These are phyloP conservation scores for Helichrysum umbraculigerum DNA, from an alignment of 129 eudicot genomes.

Conservation along the genomic window DNA sequence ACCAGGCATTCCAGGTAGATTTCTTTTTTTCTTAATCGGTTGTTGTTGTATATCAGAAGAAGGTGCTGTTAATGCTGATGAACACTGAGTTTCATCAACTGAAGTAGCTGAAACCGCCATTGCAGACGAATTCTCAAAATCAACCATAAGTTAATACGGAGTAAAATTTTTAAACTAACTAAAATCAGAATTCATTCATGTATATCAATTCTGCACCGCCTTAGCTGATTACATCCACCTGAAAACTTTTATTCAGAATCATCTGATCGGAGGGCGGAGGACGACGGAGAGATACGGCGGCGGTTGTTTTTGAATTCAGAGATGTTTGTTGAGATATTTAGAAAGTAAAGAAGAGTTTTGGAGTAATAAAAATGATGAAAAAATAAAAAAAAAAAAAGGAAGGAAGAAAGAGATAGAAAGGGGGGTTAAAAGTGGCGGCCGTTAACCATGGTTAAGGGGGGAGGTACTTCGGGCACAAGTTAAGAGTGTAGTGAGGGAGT, in stretches of 20 bases:
- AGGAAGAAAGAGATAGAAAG: background rate
- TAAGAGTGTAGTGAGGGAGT: conserved; percentile 22
- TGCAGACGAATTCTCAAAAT: conserved; percentile 42
- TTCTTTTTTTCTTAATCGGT: conserved; percentile 56
- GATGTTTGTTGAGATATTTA: background rate
- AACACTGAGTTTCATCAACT: conserved; percentile 36
- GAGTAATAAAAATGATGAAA: background rate
- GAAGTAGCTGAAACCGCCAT: conserved; percentile 43
- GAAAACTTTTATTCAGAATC: background rate
- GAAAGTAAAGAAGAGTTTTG: background rate
- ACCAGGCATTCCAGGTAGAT: conserved; percentile 88
- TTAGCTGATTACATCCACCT: conserved; percentile 3
- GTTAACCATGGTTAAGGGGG: conserved; percentile 39
- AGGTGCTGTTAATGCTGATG: conserved; percentile 29
- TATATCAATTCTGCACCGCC: conserved; percentile 21
- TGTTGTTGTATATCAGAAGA: conserved; percentile 23
- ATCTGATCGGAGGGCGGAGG: conserved; percentile 4
- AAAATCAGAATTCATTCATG: conserved; percentile 18
- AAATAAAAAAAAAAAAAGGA: background rate
- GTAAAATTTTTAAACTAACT: background rate
- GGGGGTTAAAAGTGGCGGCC: conserved; percentile 45
- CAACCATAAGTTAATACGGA: conserved; percentile 41
- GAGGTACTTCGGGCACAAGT: conserved; percentile 49
- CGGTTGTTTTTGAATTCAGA: background rate
- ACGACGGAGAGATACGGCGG: conserved; percentile 19